Evolutionary conservation across 1,139 yeast genomes (phyloP), one percentile per base, ranked within the genome.

Genomic region (Arxiozyma slooffiae): DNA sequence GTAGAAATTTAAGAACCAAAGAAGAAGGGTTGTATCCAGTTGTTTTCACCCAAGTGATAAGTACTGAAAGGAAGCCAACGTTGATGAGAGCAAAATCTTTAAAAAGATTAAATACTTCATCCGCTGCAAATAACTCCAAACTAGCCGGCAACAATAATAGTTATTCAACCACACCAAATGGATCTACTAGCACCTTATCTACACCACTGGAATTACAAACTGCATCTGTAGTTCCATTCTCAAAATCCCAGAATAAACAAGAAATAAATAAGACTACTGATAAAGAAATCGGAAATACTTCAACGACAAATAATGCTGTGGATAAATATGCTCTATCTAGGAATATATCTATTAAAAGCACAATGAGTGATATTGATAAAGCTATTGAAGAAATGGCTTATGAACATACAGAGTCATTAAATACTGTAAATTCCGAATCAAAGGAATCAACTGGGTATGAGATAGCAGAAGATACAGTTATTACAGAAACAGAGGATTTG

Each of bases 11-110:
- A 50, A 66, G 78, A 49, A 82, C 92, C 0, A 79, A 80, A 50
- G 78, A 79, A 53, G 92, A 88, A 18, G 98, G 98, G 0, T 71
- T 92, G 47, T 92, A 88, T 63, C 98, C 98, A 11, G 86, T 85
- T 60, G 80, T 88, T 8, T 92, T 90, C 66, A 86, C 94, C 1
- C 83, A 80, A 59, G 63, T 76, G 6, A 61, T 72, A 17, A 71
- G 70, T 38, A 60, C 67, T 46, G 64, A 66, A 48, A 55, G 56
- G 44, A 57, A 66, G 52, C 78, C 85, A 4, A 70, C 86, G 49
- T 75, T 84, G 16, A 59, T 62, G 53, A 74, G 85, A 63, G 73
- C 85, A 55, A 57, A 57, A 46, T 54, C 58, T 24, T 17, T 51
- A 21, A 58, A 58, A 38, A 52, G 61, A 41, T 38, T 57, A 22